These are phyloP conservation scores for Pseudevernia furfuracea DNA, from an alignment of 495 filamentous ascomycete species.

Conservation along the genomic window DNA sequence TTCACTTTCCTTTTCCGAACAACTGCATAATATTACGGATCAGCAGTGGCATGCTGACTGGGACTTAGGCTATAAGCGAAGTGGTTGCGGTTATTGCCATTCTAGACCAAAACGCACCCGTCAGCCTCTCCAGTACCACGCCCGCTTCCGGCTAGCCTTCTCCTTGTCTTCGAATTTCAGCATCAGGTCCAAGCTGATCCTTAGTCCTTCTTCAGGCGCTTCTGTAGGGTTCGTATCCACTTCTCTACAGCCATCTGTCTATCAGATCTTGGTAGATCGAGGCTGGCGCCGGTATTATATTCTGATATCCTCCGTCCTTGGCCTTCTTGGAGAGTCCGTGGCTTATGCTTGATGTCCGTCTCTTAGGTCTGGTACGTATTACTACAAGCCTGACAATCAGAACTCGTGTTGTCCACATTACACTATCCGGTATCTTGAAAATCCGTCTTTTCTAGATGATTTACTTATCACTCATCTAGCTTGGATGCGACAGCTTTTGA, in stretches of 20 bases:
- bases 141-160: slow-evolving; percentile 6
- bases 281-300: slow-evolving; percentile 74
- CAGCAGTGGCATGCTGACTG: slow-evolving; percentile 20
- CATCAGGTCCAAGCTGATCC: slow-evolving; percentile 24
- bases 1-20: background rate
- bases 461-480: slow-evolving; percentile 31
- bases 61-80: slow-evolving; percentile 30
- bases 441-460: background rate
- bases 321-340: slow-evolving; percentile 9
- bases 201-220: slow-evolving; percentile 51
- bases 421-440: slow-evolving; percentile 59
- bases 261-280: slow-evolving; percentile 74
- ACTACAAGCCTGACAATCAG: slow-evolving; percentile 83
- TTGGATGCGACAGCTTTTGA: slow-evolving; percentile 65
- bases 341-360: slow-evolving; percentile 22
- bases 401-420: slow-evolving; percentile 93
- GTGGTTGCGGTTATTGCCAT: slow-evolving; percentile 47
- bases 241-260: slow-evolving; percentile 61
- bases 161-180: slow-evolving; percentile 24
- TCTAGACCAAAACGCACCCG: slow-evolving; percentile 17
- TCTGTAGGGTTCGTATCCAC: slow-evolving; percentile 72
- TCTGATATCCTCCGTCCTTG: background rate
- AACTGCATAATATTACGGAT: slow-evolving; percentile 19
- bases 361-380: slow-evolving; percentile 62
- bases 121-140: slow-evolving; percentile 22